Conservation (phyloP, 371 early-diverging fungal genomes). For the Rhizopus arrhizus region DNA sequence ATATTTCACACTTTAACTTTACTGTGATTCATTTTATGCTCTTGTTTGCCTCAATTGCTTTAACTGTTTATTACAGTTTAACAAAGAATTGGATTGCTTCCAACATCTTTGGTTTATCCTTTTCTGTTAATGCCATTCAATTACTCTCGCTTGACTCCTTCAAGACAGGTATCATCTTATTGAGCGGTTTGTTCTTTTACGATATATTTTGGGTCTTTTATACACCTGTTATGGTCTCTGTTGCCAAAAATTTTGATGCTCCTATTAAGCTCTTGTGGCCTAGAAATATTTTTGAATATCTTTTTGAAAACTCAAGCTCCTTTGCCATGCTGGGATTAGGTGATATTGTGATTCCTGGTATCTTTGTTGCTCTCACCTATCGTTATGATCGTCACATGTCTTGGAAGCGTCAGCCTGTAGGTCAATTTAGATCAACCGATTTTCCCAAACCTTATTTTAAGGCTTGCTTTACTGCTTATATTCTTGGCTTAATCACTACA, state of each 20-base stretch:
- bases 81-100: slow-evolving; percentile 93
- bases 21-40: slow-evolving; percentile 72
- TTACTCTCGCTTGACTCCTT: slow-evolving; percentile 92
- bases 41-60: slow-evolving; percentile 56
- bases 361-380: slow-evolving; percentile 90
- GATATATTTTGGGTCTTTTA: slow-evolving; percentile 99
- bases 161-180: slow-evolving; percentile 91
- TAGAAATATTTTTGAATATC: slow-evolving; percentile 62
- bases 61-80: slow-evolving; percentile 78
- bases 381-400: slow-evolving; percentile 82
- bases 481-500: slow-evolving; percentile 85
- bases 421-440: slow-evolving; percentile 56
- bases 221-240: slow-evolving; percentile 97
- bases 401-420: slow-evolving; percentile 52
- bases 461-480: slow-evolving; percentile 79
- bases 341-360: slow-evolving; percentile 97
- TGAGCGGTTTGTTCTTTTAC: slow-evolving; percentile 91
- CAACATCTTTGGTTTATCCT: slow-evolving; percentile 88
- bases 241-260: slow-evolving; percentile 95
- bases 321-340: slow-evolving; percentile 98
- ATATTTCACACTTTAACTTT: slow-evolving; percentile 70
- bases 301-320: slow-evolving; percentile 42
- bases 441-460: slow-evolving; percentile 90
- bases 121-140: slow-evolving; percentile 85
- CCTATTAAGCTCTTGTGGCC: slow-evolving; percentile 97